Percentiles rank a stretch among this genome's conserved stretches.
Evolutionary conservation across 2,329 filamentous ascomycete genomes (phyloP).

Genomic region (Lasiodiplodia theobromae): DNA sequence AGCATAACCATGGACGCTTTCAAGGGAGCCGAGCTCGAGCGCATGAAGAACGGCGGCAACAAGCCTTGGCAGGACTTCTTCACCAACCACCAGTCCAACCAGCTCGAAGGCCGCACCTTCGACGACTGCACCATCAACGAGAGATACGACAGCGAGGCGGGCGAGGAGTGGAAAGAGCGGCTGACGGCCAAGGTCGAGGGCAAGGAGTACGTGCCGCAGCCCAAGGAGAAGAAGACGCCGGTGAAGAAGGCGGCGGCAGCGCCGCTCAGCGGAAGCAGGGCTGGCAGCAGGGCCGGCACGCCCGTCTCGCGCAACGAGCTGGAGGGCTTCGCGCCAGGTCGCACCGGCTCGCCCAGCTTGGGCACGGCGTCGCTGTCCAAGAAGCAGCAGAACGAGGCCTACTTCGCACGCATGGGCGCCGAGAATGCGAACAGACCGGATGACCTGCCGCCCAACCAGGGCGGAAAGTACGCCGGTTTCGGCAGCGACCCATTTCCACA

Average conservation of each 20-base stretch:
- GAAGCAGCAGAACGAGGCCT: constrained; percentile 79
- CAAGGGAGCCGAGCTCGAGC: constrained; percentile 88
- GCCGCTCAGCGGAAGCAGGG: constrained; percentile 43
- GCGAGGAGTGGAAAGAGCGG: constrained; percentile 95
- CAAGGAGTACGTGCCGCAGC: constrained; percentile 78
- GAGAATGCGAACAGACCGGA: constrained; percentile 81
- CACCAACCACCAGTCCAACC: constrained; percentile 62
- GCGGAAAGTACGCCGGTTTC: constrained; percentile 91
- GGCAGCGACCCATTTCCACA: constrained; percentile 73
- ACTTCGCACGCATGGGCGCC: constrained; percentile 84
- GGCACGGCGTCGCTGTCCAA: constrained; percentile 50
- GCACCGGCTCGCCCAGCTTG: constrained; percentile 47
- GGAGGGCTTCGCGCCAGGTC: constrained; percentile 40
- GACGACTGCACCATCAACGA: constrained; percentile 90
- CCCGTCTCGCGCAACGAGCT: constrained; percentile 46
- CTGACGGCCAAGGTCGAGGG: constrained; percentile 88
- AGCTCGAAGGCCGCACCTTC: constrained; percentile 63
- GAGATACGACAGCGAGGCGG: constrained; percentile 85
- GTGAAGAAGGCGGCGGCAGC: constrained; percentile 35
- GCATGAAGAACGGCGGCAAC: constrained; percentile 94
- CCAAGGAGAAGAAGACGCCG: constrained; percentile 56
- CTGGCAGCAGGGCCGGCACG: constrained; percentile 47
- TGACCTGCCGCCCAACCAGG: constrained; percentile 81
- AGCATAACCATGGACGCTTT: constrained; percentile 99
- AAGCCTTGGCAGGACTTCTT: constrained; percentile 88